phyloP scores from a whole-genome alignment of 768 basidiomycete species.

The Solioccasus polychromus region DNA sequence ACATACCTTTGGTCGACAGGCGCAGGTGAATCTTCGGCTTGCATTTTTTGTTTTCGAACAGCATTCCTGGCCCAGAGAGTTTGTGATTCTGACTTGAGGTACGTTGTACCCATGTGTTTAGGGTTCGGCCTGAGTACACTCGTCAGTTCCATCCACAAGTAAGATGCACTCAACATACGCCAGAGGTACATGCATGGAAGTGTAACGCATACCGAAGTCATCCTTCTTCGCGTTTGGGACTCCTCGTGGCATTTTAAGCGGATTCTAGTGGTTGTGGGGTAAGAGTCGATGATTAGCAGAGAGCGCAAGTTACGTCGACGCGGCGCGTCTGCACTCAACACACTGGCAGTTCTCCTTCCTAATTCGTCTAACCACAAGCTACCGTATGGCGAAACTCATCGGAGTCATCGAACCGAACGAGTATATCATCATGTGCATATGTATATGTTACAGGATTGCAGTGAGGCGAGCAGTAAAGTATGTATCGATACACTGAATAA shows the following conservation, averaged over 20 bases:
- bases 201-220: constrained; percentile 80
- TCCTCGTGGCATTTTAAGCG: constrained; percentile 66
- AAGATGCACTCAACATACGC: constrained; percentile 45
- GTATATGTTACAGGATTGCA: constrained; percentile 23
- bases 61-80: constrained; percentile 72
- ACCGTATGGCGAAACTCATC: background rate
- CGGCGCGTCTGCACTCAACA: background rate
- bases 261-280: constrained; percentile 1
- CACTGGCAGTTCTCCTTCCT: constrained; percentile 7
- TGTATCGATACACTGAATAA: constrained; percentile 10
- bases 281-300: background rate
- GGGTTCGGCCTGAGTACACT: constrained; percentile 58
- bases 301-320: background rate
- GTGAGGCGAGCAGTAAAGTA: constrained; percentile 11
- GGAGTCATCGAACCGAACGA: background rate
- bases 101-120: constrained; percentile 75
- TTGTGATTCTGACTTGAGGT: constrained; percentile 75
- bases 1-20: constrained; percentile 48
- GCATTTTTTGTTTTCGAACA: constrained; percentile 46
- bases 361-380: constrained; percentile 5
- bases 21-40: constrained; percentile 37
- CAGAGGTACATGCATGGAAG: constrained; percentile 76
- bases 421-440: constrained; percentile 2
- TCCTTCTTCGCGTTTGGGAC: constrained; percentile 78
- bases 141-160: constrained; percentile 11